Conservation (phyloP, 2,329 filamentous ascomycete species). For the Colletotrichum sublineola region DNA sequence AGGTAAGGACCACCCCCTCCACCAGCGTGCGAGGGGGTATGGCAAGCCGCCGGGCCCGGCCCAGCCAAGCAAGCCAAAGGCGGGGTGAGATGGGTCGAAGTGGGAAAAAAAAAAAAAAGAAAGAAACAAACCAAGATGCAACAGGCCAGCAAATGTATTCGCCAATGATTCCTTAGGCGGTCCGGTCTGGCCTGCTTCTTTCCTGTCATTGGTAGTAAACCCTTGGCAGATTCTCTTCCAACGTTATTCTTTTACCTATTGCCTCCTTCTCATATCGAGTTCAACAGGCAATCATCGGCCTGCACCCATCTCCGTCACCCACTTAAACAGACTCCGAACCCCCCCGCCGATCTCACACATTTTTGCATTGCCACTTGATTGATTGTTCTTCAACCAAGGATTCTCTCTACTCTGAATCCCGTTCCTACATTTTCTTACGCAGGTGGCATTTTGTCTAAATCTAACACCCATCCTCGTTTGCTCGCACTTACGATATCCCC, state of each 20-base stretch:
- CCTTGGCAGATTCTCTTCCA: background rate
- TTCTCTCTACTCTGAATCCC: constrained; percentile 1
- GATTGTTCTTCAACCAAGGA: constrained; percentile 6
- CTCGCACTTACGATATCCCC: background rate
- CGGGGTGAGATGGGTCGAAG: background rate
- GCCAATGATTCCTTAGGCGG: constrained; percentile 22
- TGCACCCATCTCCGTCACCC: constrained; percentile 6
- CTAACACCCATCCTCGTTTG: background rate
- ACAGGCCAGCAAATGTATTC: constrained; percentile 14
- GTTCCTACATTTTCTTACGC: background rate
- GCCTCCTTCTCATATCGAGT: background rate
- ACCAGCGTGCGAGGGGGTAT: constrained; percentile 1
- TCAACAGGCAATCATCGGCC: background rate
- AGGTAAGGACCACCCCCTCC: constrained; percentile 6
- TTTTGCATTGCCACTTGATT: constrained; percentile 28
- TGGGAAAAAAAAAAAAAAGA: background rate
- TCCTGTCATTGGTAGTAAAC: constrained; percentile 1
- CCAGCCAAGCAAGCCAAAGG: constrained; percentile 4
- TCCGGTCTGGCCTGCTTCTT: constrained; percentile 8
- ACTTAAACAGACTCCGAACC: background rate
- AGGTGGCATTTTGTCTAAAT: background rate
- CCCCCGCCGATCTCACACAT: constrained; percentile 7
- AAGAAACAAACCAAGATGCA: background rate
- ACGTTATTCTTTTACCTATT: constrained; percentile 13
- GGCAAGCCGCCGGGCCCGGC: background rate